A percentile compares a stretch with the other conserved stretches of the same genome.
Evolutionary conservation across 2,329 filamentous ascomycete species (phyloP).

Genomic region (Microdochium bolleyi): DNA sequence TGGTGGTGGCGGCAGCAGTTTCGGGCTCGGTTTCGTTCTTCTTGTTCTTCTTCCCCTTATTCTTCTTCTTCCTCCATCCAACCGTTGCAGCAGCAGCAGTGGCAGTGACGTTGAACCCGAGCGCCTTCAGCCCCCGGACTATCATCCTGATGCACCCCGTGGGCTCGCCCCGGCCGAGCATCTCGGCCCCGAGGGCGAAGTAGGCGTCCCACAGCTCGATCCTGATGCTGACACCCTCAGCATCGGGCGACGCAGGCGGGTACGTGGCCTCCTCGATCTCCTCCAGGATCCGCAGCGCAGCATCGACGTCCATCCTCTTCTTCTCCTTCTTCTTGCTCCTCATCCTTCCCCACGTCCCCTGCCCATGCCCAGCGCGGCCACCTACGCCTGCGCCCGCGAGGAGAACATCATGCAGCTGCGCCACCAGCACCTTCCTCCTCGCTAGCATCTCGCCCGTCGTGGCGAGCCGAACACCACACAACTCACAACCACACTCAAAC

Average conservation of each 20-base stretch:
- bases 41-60: too few species aligned
- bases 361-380: background rate
- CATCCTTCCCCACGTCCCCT: background rate
- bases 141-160: constrained; percentile 8
- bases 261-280: constrained; percentile 3
- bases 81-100: too few species aligned
- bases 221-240: constrained; percentile 2
- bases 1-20: too few species aligned
- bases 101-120: constrained; percentile 13
- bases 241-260: constrained; percentile 10
- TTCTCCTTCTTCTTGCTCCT: too few species aligned
- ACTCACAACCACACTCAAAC: constrained; percentile 30
- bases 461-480: constrained; percentile 22
- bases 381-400: background rate
- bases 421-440: constrained; percentile 7
- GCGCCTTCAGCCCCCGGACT: constrained; percentile 13
- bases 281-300: constrained; percentile 7
- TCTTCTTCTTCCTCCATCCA: too few species aligned
- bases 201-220: constrained; percentile 12
- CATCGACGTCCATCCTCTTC: too few species aligned
- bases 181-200: constrained; percentile 6
- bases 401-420: background rate
- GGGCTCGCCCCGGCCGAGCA: background rate
- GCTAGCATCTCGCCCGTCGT: constrained; percentile 7
- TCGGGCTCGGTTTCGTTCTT: too few species aligned